Conservation (phyloP, 441 rosid species). For the Pelargonium cotyledonis region DNA sequence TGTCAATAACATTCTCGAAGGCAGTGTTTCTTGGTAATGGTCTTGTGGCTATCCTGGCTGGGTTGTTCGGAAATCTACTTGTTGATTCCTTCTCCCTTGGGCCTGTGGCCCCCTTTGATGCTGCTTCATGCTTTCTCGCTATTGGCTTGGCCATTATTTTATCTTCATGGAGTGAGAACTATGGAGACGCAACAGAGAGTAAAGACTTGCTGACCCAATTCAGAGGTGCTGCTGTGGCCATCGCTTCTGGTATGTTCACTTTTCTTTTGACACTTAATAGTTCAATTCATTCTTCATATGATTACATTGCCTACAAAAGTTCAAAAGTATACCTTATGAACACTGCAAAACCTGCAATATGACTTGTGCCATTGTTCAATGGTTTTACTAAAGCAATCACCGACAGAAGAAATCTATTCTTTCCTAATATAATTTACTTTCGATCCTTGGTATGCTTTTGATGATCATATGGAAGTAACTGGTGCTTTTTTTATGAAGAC, state of each 20-base stretch:
- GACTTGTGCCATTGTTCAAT: not conserved
- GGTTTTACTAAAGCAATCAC: too few relatives aligned
- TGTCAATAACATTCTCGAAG: slow-evolving; percentile 88
- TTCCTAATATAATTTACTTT: too few relatives aligned
- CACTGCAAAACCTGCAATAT: not conserved
- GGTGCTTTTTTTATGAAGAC: too few relatives aligned
- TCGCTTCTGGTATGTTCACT: slow-evolving; percentile 69
- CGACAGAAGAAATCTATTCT: too few relatives aligned
- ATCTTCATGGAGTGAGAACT: slow-evolving; percentile 86
- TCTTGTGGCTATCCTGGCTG: slow-evolving; percentile 84
- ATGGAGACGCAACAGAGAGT: slow-evolving; percentile 83
- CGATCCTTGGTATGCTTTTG: too few relatives aligned
- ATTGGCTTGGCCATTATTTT: slow-evolving; percentile 87
- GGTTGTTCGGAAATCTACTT: slow-evolving; percentile 84
- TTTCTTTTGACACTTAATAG: not conserved
- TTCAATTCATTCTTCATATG: slow-evolving; percentile 2
- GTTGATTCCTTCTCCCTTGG: slow-evolving; percentile 76
- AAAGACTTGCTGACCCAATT: slow-evolving; percentile 87
- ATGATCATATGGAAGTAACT: too few relatives aligned
- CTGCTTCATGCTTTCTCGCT: slow-evolving; percentile 93
- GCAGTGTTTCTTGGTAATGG: slow-evolving; percentile 98
- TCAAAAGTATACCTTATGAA: not conserved
- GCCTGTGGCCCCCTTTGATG: slow-evolving; percentile 97
- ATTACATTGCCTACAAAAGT: not conserved
- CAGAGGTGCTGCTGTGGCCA: slow-evolving; percentile 83